A percentile compares a stretch with the other conserved stretches of the same genome.
These are phyloP conservation scores for Phytophthora crassamura DNA, from an alignment of 352 stramenopile genomes.

Conservation along the genomic window DNA sequence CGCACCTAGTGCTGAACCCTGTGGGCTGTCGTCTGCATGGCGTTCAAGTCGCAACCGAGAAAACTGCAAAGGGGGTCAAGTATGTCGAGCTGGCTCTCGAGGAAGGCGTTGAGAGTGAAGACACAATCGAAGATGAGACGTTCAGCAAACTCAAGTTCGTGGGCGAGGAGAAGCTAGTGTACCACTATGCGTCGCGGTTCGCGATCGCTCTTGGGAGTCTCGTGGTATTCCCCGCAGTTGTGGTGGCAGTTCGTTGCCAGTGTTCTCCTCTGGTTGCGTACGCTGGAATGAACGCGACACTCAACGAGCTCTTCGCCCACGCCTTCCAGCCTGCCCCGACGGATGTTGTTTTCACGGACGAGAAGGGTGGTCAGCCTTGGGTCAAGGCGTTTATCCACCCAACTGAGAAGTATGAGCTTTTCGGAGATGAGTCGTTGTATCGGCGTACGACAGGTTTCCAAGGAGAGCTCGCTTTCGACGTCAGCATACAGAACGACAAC, in stretches of 20 bases:
- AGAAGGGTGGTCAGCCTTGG: neutral
- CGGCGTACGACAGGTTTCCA: slow-evolving; percentile 19
- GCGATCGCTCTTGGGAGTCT: slow-evolving; percentile 1
- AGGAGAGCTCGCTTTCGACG: slow-evolving; percentile 19
- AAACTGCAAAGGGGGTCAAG: neutral
- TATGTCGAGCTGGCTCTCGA: slow-evolving; percentile 20
- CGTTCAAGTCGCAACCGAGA: neutral
- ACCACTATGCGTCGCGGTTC: neutral
- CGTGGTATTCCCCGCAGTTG: slow-evolving; percentile 2
- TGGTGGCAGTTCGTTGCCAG: slow-evolving; percentile 9
- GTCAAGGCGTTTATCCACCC: slow-evolving; percentile 16
- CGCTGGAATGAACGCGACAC: slow-evolving; percentile 16
- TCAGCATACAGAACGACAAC: slow-evolving; percentile 3
- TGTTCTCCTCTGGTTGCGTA: slow-evolving; percentile 22
- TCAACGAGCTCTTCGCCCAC: slow-evolving; percentile 22
- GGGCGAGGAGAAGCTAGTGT: slow-evolving; percentile 2
- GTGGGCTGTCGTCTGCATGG: neutral
- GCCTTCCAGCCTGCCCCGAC: slow-evolving; percentile 14
- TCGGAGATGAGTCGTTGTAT: slow-evolving; percentile 13
- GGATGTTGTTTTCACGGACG: neutral
- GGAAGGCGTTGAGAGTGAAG: slow-evolving; percentile 4
- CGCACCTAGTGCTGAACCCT: slow-evolving; percentile 2
- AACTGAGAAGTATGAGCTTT: slow-evolving; percentile 19
- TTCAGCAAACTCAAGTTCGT: neutral
- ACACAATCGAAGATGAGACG: neutral